Evolutionary conservation across 1,139 yeast genomes (phyloP).

Genomic region (Yamadazyma triangularis): DNA sequence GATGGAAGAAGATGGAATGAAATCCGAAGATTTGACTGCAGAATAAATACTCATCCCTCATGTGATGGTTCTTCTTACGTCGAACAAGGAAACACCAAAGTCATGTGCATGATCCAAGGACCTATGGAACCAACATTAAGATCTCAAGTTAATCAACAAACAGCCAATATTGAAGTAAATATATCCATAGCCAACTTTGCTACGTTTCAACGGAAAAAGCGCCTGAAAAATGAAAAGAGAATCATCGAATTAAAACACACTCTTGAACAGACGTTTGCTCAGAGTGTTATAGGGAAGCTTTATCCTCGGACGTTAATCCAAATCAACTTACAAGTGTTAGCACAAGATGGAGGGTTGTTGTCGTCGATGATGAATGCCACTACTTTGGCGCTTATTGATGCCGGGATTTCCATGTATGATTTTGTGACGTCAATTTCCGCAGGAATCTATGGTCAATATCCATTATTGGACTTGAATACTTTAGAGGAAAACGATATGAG

Average conservation of each 20-base stretch:
- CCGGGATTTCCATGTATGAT: conserved; percentile 93
- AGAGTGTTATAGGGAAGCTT: conserved; percentile 67
- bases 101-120: conserved; percentile 81
- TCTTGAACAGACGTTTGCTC: conserved; percentile 74
- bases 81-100: conserved; percentile 90
- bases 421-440: conserved; percentile 78
- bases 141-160: conserved; percentile 42
- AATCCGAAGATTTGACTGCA: conserved; percentile 73
- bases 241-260: conserved; percentile 72
- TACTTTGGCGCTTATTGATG: conserved; percentile 86
- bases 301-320: conserved; percentile 82
- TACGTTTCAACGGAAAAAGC: conserved; percentile 68
- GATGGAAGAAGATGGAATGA: conserved; percentile 98
- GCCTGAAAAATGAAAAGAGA: conserved; percentile 60
- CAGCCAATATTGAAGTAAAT: conserved; percentile 59
- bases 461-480: conserved; percentile 76
- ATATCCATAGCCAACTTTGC: conserved; percentile 79
- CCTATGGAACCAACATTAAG: conserved; percentile 74
- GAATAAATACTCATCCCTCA: conserved; percentile 84
- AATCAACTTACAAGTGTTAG: conserved; percentile 69
- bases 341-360: conserved; percentile 87
- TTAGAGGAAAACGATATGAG: conserved; percentile 84
- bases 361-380: conserved; percentile 83
- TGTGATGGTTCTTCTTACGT: conserved; percentile 91
- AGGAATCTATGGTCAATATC: conserved; percentile 72